Conservation (phyloP, 345 rosid species). For the rapeseed (Brassica napus) region DNA sequence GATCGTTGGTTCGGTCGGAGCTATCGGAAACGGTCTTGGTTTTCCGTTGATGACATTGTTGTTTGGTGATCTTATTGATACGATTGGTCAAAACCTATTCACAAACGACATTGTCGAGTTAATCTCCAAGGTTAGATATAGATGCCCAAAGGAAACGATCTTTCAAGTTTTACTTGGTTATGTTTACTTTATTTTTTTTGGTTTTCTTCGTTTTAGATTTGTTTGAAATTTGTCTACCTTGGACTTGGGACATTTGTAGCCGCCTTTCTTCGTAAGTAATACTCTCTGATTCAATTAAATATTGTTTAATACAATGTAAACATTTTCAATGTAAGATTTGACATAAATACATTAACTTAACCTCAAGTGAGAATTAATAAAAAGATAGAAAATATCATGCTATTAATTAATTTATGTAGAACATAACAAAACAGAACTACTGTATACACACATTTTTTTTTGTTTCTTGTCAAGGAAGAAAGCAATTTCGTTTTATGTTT, state of each 20-base stretch:
- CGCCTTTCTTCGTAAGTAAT: slow-evolving; percentile 48
- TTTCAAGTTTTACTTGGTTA: too few species aligned
- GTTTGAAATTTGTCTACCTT: slow-evolving; percentile 40
- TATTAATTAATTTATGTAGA: neutral
- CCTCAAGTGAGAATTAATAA: neutral
- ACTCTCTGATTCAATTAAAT: neutral
- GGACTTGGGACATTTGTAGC: slow-evolving; percentile 51
- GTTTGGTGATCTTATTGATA: slow-evolving; percentile 60
- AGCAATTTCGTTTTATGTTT: neutral
- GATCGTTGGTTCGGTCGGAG: slow-evolving; percentile 66
- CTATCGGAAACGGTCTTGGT: slow-evolving; percentile 59
- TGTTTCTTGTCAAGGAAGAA: neutral
- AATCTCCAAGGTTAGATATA: slow-evolving; percentile 54
- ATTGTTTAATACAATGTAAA: neutral
- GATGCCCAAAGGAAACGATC: neutral
- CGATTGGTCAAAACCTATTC: slow-evolving; percentile 59
- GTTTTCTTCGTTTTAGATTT: slow-evolving; percentile 43
- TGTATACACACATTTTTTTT: neutral
- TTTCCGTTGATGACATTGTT: slow-evolving; percentile 71
- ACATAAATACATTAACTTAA: neutral
- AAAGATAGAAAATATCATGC: too few species aligned
- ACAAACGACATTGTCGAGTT: slow-evolving; percentile 34
- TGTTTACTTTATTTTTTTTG: neutral
- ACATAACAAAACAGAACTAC: neutral
- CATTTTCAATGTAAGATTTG: neutral